Base-by-base conservation (phyloP, 192 early-diverging fungal species). In the Entomortierella parvispora region DNA sequence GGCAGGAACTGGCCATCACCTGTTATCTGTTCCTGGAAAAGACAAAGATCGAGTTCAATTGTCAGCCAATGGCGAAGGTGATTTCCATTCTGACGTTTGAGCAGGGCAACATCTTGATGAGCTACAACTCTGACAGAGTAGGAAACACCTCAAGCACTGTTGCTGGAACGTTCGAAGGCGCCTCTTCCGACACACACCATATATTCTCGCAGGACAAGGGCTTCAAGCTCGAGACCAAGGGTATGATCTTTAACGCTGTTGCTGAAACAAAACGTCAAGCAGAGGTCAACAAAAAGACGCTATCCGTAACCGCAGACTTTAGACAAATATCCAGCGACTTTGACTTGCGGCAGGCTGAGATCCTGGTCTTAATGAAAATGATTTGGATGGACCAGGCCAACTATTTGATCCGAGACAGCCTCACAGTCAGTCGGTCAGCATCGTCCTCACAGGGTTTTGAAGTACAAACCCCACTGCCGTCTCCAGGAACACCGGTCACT, bases 21-120 rank as follows among this genome's bases (percentile, higher is more conserved):
- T 79, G 88, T 47, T 79, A 89, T 51, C 71, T 93, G 8, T 81
- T 81, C 32, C 58, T 94, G 1, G 90, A 86, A 6, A 81, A 85
- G 58, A 93, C 91, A 10, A 90, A 83, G 62, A 71, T 94, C 42
- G 87, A 87, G 29, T 81, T 94, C 23, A 93, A 87, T 45, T 92
- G 91, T 47, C 87, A 92, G 44, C 93, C 93, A 17, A 80, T 81
- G 56, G 90, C 89, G 23, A 94, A 94, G 62, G 93, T 94, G 28
- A 80, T 83, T 46, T 89, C 88, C 23, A 84, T 82, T 14, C 67
- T 91, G 51, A 86, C 86, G n/a, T 83, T 91, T 82, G 85, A 92
- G 28, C 87, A 91, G 79, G 89, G 89, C 31, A 83, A 92, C 61
- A 87, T 92, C 56, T 47, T 94, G 46, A 69, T 87, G 60, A 84